Conservation (phyloP, 495 filamentous ascomycete genomes). For the Trichoderma gamsii region DNA sequence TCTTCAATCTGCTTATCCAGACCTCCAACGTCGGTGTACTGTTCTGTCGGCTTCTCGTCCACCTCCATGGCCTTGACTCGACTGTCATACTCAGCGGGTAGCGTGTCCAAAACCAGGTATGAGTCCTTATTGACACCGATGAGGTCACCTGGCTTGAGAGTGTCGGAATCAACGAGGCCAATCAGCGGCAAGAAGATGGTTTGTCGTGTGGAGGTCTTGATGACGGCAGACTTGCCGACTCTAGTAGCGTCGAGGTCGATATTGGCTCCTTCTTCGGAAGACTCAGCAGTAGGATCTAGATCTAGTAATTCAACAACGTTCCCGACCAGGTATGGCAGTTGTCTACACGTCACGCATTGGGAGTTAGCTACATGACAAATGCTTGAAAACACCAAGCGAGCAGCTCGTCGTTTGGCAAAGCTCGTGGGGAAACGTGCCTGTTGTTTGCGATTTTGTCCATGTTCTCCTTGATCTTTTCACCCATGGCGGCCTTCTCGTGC, state of each 20-base stretch:
- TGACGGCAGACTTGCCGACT: conserved; percentile 96
- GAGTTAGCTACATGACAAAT: neutral
- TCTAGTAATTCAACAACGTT: conserved; percentile 97
- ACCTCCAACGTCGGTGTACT: conserved; percentile 96
- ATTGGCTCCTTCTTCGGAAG: conserved; percentile 94
- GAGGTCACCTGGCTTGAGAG: conserved; percentile 87
- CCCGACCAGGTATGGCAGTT: conserved; percentile 95
- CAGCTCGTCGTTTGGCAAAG: neutral
- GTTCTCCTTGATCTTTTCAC: conserved; percentile 98
- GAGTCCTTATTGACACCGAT: conserved; percentile 99
- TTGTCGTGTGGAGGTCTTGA: conserved; percentile 99
- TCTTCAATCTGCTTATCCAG: conserved; percentile 99
- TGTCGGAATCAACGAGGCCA: conserved; percentile 89
- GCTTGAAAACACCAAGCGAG: neutral
- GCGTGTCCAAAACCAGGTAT: conserved; percentile 95
- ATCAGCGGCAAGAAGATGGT: conserved; percentile 99
- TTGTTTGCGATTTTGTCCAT: conserved; percentile 98
- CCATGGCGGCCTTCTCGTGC: conserved; percentile 91
- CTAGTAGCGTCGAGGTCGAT: conserved; percentile 96
- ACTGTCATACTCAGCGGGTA: conserved; percentile 99
- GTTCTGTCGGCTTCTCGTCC: conserved; percentile 98
- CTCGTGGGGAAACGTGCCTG: conserved; percentile 51
- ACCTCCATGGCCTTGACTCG: conserved; percentile 99
- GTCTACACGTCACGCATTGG: conserved; percentile 47
- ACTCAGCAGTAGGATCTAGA: conserved; percentile 92